Base-by-base conservation (phyloP, 768 basidiomycete genomes). In the Russula lepida region DNA sequence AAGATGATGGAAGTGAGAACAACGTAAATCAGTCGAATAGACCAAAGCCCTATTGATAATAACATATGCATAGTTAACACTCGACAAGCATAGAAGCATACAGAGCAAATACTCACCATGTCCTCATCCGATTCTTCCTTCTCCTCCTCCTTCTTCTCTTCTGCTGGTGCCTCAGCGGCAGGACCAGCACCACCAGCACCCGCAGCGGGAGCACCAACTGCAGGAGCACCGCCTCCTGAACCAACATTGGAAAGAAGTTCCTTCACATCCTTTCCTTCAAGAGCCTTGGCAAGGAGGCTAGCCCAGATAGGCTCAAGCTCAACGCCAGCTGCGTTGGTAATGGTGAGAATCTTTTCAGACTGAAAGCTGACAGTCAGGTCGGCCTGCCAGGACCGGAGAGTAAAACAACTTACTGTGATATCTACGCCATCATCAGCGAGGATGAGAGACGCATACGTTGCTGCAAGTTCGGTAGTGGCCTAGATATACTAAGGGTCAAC, bases 271-370 rank as follows among this genome's bases (percentile, higher is more conserved):
- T 95, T 97, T 71, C 95, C 95, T 77, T 95, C 94, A 56, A 99
- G 86, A 37, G 97, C 95, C 76, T 97, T 98, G 64, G 95, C 90
- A 71, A 99, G 91, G 69, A 99, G 88, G 15, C 88, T 76, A 60
- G 94, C 94, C 97, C 97, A 98, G 79, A 99, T 98, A 60, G 95
- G 83, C 77, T 98, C 97, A 62, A 97, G 70, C 27, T 97, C 94
- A 65, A 92, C 79, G 60, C 77, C 77, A 56, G 95, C 97, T 57
- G 92, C 95, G 59, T 72, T 74, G 69, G 89, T 92, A 72, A 98
- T 74, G n/a, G 92, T 78, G 69, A 79, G 62, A 73, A 99, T 90
- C 81, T 97, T 98, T 74, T 98, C 97, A 62, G 92, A 74, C 95
- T 98, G 69, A 12, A 21, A 1, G 61, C 41, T 46, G 46, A 23